phyloP scores from a whole-genome alignment of 1,139 yeast genomes.

The Suhomyces maxii region DNA sequence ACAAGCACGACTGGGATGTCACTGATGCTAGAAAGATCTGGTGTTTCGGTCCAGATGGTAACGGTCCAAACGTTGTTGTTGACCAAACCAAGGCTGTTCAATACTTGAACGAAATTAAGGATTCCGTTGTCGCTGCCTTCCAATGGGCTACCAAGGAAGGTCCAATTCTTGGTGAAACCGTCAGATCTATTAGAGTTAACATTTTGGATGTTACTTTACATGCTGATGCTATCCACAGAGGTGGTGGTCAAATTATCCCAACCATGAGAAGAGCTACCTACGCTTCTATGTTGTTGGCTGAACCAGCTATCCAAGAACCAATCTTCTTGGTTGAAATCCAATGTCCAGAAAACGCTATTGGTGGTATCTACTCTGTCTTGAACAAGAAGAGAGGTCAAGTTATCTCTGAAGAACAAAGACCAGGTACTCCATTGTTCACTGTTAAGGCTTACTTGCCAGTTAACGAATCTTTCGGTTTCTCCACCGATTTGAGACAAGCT shows the following conservation, averaged over 20 bases:
- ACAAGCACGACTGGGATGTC: slow-evolving; percentile 99
- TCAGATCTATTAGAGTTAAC: slow-evolving; percentile 97
- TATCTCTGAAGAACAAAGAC: slow-evolving; percentile 98
- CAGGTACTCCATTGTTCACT: slow-evolving; percentile 99
- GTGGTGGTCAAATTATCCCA: slow-evolving; percentile 99
- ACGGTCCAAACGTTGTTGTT: slow-evolving; percentile 98
- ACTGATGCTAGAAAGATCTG: slow-evolving; percentile 99
- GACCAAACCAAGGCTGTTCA: slow-evolving; percentile 99
- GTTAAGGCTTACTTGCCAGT: slow-evolving; percentile 99
- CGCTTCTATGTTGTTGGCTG: slow-evolving; percentile 97
- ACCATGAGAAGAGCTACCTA: slow-evolving; percentile 99
- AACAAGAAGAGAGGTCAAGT: slow-evolving; percentile 99
- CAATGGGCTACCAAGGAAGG: slow-evolving; percentile 99
- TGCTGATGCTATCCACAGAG: slow-evolving; percentile 99
- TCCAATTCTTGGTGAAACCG: slow-evolving; percentile 95
- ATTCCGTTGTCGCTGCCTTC: slow-evolving; percentile 99
- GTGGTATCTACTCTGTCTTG: slow-evolving; percentile 99
- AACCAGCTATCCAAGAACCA: slow-evolving; percentile 99
- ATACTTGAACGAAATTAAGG: slow-evolving; percentile 98
- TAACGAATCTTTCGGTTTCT: slow-evolving; percentile 99
- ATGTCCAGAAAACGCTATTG: slow-evolving; percentile 99
- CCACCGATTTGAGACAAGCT: slow-evolving; percentile 99
- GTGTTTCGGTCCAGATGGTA: slow-evolving; percentile 99
- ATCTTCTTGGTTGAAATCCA: slow-evolving; percentile 98
- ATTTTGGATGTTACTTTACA: slow-evolving; percentile 98